phyloP scores from a whole-genome alignment of 352 stramenopile species.

The Pythium chondricola region DNA sequence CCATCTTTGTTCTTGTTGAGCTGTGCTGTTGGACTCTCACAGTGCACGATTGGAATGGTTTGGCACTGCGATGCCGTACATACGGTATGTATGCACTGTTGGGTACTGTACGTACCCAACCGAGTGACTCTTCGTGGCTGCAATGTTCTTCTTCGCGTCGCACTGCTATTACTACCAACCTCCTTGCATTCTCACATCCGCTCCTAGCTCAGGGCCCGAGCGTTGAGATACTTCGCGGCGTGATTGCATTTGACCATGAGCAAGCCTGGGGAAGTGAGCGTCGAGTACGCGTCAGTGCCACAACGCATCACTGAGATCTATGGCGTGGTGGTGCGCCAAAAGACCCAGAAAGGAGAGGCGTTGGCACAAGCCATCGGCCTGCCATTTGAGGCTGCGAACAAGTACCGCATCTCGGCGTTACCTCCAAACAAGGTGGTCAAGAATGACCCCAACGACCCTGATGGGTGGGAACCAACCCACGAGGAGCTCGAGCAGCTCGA shows the following conservation, averaged over 20 bases:
- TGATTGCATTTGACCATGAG: slow-evolving; percentile 11
- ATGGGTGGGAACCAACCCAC: slow-evolving; percentile 37
- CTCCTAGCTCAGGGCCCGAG: too few species aligned
- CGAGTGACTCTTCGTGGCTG: too few species aligned
- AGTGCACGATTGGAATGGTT: too few species aligned
- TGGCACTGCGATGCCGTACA: too few species aligned
- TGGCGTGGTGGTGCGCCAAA: slow-evolving; percentile 48
- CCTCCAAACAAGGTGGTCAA: slow-evolving; percentile 46
- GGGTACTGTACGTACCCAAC: too few species aligned
- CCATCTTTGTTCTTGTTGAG: too few species aligned
- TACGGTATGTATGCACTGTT: too few species aligned
- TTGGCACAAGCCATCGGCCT: slow-evolving; percentile 43
- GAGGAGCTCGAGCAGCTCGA: slow-evolving; percentile 45
- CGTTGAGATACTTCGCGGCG: too few species aligned
- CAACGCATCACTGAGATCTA: slow-evolving; percentile 28
- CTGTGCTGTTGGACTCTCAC: too few species aligned
- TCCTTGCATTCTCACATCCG: too few species aligned
- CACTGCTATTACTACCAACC: too few species aligned
- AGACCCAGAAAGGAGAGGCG: slow-evolving; percentile 38
- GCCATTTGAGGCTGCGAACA: slow-evolving; percentile 53
- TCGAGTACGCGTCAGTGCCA: slow-evolving; percentile 23
- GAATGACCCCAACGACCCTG: slow-evolving; percentile 30
- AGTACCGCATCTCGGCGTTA: slow-evolving; percentile 44
- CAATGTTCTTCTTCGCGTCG: too few species aligned
- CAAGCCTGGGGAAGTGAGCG: slow-evolving; percentile 6